Evolutionary conservation across 2,329 filamentous ascomycete genomes (phyloP).

Genomic region (Domatiomyces globalis): DNA sequence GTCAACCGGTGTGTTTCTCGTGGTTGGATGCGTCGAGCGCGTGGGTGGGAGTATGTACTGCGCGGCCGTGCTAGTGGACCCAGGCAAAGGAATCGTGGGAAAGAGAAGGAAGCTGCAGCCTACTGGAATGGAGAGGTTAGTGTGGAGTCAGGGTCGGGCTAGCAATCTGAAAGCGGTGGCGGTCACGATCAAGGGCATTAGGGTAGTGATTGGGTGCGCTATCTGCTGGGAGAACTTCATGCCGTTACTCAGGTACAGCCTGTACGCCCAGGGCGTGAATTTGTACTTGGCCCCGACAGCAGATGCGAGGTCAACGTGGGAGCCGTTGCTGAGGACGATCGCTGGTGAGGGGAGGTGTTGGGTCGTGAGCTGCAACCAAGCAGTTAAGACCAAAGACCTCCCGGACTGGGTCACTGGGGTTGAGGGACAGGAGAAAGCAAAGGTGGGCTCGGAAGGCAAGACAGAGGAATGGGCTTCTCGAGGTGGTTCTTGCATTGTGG

Average conservation of each 20-base stretch:
- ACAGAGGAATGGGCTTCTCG: slow-evolving; percentile 45
- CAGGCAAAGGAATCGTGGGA: slow-evolving; percentile 55
- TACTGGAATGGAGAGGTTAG: slow-evolving; percentile 66
- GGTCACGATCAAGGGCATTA: slow-evolving; percentile 63
- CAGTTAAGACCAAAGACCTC: slow-evolving; percentile 45
- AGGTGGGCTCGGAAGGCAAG: slow-evolving; percentile 4
- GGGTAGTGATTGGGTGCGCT: slow-evolving; percentile 66
- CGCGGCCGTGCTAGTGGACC: slow-evolving; percentile 67
- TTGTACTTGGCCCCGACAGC: slow-evolving; percentile 84
- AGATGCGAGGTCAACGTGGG: slow-evolving; percentile 70
- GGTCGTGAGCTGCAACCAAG: slow-evolving; percentile 77
- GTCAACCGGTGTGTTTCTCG: slow-evolving; percentile 68
- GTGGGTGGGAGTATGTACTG: slow-evolving; percentile 76
- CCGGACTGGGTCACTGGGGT: slow-evolving; percentile 41
- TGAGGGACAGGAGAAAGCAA: not conserved
- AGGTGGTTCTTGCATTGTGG: slow-evolving; percentile 72
- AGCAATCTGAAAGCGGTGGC: slow-evolving; percentile 65
- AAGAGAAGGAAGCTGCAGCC: slow-evolving; percentile 91
- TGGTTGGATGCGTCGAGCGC: slow-evolving; percentile 66
- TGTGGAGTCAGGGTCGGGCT: slow-evolving; percentile 79
- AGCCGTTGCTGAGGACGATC: slow-evolving; percentile 65
- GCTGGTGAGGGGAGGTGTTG: slow-evolving; percentile 72
- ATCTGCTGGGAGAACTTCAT: slow-evolving; percentile 98
- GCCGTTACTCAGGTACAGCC: slow-evolving; percentile 67
- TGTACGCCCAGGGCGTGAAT: slow-evolving; percentile 86